Conservation (phyloP, 2,329 filamentous ascomycete genomes). For the Pyrenochaeta sp. region DNA sequence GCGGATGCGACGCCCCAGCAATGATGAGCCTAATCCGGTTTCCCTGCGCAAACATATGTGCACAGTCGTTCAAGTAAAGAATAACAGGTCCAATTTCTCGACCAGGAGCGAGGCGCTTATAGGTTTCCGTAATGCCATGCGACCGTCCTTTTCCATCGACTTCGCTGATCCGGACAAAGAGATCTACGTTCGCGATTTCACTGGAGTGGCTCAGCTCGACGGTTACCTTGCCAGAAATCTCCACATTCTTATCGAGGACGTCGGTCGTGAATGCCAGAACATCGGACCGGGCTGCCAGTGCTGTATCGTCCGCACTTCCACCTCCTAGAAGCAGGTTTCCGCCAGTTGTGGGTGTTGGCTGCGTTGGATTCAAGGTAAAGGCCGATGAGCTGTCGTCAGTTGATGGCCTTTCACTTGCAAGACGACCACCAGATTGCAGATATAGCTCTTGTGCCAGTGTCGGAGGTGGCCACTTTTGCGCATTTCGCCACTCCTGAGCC, state of each 20-base stretch:
- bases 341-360: constrained; percentile 20
- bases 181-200: constrained; percentile 10
- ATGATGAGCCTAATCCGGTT: constrained; percentile 16
- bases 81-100: background rate
- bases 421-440: constrained; percentile 1
- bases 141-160: constrained; percentile 17
- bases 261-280: constrained; percentile 17
- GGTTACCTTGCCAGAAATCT: constrained; percentile 10
- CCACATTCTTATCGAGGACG: constrained; percentile 9
- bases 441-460: constrained; percentile 3
- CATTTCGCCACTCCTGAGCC: constrained; percentile 17
- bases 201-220: constrained; percentile 15
- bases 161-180: constrained; percentile 23
- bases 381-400: constrained; percentile 1
- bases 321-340: constrained; percentile 14
- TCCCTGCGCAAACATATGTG: constrained; percentile 17
- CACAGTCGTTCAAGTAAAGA: constrained; percentile 9
- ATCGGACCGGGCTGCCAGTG: constrained; percentile 11
- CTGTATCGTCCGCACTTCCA: constrained; percentile 16
- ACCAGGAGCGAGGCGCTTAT: constrained; percentile 10
- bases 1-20: constrained; percentile 14
- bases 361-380: constrained; percentile 18
- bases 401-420: background rate
- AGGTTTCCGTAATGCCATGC: constrained; percentile 15
- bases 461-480: constrained; percentile 10